Base-by-base conservation (phyloP, 2,329 filamentous ascomycete genomes). In the Hypomyces perniciosus region DNA sequence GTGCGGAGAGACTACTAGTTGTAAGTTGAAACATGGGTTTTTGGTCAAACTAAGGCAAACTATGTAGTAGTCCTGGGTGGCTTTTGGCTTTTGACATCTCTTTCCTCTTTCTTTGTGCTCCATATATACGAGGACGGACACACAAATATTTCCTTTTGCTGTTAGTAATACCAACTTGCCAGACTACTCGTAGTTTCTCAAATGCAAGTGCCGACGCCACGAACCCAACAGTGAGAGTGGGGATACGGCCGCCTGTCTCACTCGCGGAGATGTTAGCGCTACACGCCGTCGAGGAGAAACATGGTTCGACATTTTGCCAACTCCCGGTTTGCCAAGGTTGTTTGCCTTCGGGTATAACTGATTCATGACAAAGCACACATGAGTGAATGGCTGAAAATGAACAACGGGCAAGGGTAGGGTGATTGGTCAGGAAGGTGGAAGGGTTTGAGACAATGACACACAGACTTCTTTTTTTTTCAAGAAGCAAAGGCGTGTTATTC, bases 181-280 rank as follows among this genome's bases (percentile, higher is more conserved):
- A 31, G 41, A 43, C 35, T 46, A 50, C 44, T 13, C 31, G 44
- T 50, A 39, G 12, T 39, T 45, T 26, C 43, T 40, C 35, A 50
- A 43, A 33, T 26, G 48, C 48, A 13, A 38, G 48, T 45, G 42
- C 35, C 29, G 35, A 26, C 42, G 48, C 48, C 48, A 50, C 43
- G 35, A 50, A 46, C 39, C 20, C 20, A 20, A 20, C 20, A 38
- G 20, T 20, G 12, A 6, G 10, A 38, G 35, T 38, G 35, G 35
- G 20, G n/a, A 38, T 38, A 38, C 35, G 12, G 10, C 35, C 35
- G 35, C n/a, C 12, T 38, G 35, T 38, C 20, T 12, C 35, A 38
- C 35, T 38, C 35, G 35, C 35, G 12, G 12, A 38, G 20, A 38
- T 12, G 35, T 20, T 3, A 20, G 20, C 2, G 20, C 2, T 20